Conservation (phyloP, 2,329 filamentous ascomycete species). For the Trichoderma oligosporum region DNA sequence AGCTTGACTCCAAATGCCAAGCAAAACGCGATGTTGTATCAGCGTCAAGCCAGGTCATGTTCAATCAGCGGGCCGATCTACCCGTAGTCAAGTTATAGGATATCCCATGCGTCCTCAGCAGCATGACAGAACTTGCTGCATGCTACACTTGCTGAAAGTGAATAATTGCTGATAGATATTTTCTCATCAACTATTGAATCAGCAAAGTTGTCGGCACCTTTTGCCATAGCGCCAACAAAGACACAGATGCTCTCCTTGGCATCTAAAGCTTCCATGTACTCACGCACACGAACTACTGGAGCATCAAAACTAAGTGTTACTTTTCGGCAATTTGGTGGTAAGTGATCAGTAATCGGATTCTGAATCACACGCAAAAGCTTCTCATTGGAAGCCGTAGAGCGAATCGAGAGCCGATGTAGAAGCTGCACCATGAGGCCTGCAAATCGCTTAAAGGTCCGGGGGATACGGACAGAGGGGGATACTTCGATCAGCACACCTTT, state of each 20-base stretch:
- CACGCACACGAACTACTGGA: constrained; percentile 77
- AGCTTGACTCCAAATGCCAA: constrained; percentile 3
- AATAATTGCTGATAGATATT: constrained; percentile 98
- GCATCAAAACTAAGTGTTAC: constrained; percentile 95
- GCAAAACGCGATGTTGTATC: constrained; percentile 68
- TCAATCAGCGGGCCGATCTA: constrained; percentile 19
- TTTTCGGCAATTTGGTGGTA: constrained; percentile 96
- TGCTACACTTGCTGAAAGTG: constrained; percentile 91
- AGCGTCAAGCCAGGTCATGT: constrained; percentile 41
- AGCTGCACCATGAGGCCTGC: constrained; percentile 98
- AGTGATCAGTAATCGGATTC: constrained; percentile 94
- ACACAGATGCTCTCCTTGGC: constrained; percentile 93
- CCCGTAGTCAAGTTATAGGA: constrained; percentile 58
- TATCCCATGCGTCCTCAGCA: constrained; percentile 92
- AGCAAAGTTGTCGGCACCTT: constrained; percentile 92
- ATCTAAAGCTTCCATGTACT: constrained; percentile 78
- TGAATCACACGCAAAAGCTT: constrained; percentile 97
- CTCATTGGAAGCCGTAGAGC: constrained; percentile 94
- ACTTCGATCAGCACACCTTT: constrained; percentile 98
- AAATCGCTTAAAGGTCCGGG: constrained; percentile 97
- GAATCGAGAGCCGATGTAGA: constrained; percentile 89
- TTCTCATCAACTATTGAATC: constrained; percentile 93
- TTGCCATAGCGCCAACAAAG: constrained; percentile 97
- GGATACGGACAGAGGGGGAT: constrained; percentile 95
- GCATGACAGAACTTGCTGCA: constrained; percentile 99